phyloP scores from a whole-genome alignment of 23 red algal genomes.

The Chondrus crispus region DNA sequence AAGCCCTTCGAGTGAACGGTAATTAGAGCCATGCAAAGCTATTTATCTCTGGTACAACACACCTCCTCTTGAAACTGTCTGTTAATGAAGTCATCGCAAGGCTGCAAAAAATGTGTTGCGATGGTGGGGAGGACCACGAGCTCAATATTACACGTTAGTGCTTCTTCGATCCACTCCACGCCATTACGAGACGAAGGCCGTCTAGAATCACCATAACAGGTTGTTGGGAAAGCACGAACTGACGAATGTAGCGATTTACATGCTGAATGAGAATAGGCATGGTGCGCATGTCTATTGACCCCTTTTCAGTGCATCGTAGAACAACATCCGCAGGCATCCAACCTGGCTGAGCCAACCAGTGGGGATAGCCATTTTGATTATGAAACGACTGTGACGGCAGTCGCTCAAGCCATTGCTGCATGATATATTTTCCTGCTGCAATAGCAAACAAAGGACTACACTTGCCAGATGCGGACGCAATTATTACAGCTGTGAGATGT shows the following conservation, averaged over 20 bases:
- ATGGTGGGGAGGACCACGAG: neutral
- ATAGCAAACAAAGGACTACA: neutral
- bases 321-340: neutral
- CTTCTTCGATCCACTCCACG: neutral
- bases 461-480: neutral
- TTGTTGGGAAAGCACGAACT: neutral
- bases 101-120: neutral
- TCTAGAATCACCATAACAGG: neutral
- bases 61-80: too few relatives aligned
- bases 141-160: neutral
- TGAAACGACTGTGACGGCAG: neutral
- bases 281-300: neutral
- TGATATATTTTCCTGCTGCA: neutral
- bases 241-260: neutral
- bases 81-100: neutral
- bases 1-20: too few relatives aligned
- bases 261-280: neutral
- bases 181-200: neutral
- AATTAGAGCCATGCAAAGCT: too few relatives aligned
- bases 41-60: too few relatives aligned
- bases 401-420: neutral
- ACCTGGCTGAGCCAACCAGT: neutral
- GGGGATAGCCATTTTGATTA: neutral
- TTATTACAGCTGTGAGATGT: neutral
- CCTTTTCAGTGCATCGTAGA: neutral